Evolutionary conservation across 2,329 filamentous ascomycete genomes (phyloP).

Genomic region (Colletotrichum endophyticum): DNA sequence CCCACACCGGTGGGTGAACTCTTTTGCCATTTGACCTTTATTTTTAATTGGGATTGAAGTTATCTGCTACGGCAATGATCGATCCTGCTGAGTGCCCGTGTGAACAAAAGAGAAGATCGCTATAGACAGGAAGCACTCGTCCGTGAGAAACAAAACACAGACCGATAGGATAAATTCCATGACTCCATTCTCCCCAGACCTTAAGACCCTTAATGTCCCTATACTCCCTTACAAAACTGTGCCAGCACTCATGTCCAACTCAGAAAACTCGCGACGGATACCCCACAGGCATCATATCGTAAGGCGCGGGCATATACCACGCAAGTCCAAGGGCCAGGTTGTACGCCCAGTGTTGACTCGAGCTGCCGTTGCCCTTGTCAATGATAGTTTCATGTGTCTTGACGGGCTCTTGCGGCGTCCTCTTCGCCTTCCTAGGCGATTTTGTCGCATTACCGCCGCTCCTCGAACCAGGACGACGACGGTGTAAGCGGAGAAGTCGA

Average conservation of each 20-base stretch:
- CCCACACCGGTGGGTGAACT: background rate
- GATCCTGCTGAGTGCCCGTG: background rate
- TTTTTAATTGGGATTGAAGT: background rate
- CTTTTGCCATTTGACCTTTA: background rate
- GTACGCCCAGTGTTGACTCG: background rate
- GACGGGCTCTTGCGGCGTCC: background rate
- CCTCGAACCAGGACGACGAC: background rate
- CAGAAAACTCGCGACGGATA: background rate
- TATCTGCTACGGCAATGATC: background rate
- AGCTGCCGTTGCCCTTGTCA: background rate
- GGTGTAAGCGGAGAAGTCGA: background rate
- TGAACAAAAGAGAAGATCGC: background rate
- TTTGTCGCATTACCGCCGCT: background rate
- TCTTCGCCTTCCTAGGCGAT: background rate
- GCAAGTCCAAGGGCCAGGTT: background rate
- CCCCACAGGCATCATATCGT: background rate
- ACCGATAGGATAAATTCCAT: background rate
- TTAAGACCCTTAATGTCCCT: rapidly evolving
- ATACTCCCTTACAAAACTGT: background rate
- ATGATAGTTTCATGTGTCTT: background rate
- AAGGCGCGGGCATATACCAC: background rate
- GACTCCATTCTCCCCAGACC: background rate
- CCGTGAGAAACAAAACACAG: background rate
- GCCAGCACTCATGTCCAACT: background rate
- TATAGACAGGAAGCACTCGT: rapidly evolving